Base-by-base conservation (phyloP, 768 basidiomycete genomes). In the Clavulina sp. region DNA sequence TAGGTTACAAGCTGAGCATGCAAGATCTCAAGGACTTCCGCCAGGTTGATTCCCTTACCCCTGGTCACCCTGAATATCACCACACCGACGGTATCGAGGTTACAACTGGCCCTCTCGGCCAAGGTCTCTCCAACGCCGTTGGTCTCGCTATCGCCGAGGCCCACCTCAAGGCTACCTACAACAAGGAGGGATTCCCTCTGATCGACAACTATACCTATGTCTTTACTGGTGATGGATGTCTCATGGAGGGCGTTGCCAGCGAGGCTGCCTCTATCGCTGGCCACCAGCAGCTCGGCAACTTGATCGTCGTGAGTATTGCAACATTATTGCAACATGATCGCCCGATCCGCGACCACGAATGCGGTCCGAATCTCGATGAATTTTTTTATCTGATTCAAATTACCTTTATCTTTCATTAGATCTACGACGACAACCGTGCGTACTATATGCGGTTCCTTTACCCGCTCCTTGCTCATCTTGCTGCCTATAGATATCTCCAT, bases 391-490 rank as follows among this genome's bases (percentile, higher is more conserved):
- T 54, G 52, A 53, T 49, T 52, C 13, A 16, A 19, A 57, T 47
- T 33, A 23, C 49, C 23, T 55, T 2, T 32, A 5, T 36, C 21
- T 49, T 43, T 41, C 41, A 5, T 19, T 49, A 85, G 84, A 72
- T 95, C 62, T 95, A 92, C 66, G 92, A 96, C 62, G 89, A 95
- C 69, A 95, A 96, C 70, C 84, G 85, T 88, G 65, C 61, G 82
- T 68, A 52, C 43, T 13, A 7, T 34, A 16, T 50, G 21, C 3
- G 47, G 32, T 5, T 18, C n/a, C 13, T 18, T 28, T 49, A 23
- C 30, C 24, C 49, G 36, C 23, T 46, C 23, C 28, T 9, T 34
- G 26, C 24, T 50, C 21, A 51, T 51, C 34, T 43, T 50, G n/a
- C 44, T 4, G 52, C 7, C 6, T 32, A 54, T 32, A 89, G 85